A percentile compares a stretch with the other conserved stretches of the same genome.
Evolutionary conservation across 257 asterid species (phyloP).

Genomic region (Craterostigma plantagineum): DNA sequence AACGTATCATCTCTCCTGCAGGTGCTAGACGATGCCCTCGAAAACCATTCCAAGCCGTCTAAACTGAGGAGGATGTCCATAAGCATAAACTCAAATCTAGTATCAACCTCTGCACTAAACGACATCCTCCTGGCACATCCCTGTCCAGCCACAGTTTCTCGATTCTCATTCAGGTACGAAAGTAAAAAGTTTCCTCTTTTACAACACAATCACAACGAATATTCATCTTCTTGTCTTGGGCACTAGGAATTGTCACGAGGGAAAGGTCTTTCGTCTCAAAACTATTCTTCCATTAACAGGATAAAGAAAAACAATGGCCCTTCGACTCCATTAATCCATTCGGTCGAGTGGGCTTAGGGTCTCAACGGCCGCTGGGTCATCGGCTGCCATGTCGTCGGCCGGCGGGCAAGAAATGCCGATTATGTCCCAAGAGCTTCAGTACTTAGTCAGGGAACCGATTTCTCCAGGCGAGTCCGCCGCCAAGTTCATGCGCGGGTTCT

Average conservation of each 20-base stretch:
- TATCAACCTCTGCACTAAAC: conserved; percentile 45
- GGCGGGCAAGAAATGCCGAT: conserved; percentile 71
- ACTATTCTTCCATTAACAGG: conserved; percentile 21
- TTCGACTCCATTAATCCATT: conserved; percentile 32
- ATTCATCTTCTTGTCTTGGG: not conserved
- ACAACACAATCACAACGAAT: not conserved
- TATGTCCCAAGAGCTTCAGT: conserved; percentile 72
- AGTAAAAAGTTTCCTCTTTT: not conserved
- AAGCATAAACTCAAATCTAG: conserved; percentile 40
- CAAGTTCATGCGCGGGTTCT: conserved; percentile 27
- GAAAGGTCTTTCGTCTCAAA: not conserved
- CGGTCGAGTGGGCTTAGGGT: conserved; percentile 91
- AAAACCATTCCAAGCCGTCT: conserved; percentile 35
- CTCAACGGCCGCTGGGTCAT: conserved; percentile 89
- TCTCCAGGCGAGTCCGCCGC: conserved; percentile 19
- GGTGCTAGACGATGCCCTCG: conserved; percentile 52
- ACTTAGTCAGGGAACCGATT: conserved; percentile 84
- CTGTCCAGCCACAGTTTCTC: conserved; percentile 68
- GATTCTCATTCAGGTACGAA: conserved; percentile 69
- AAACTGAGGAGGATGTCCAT: conserved; percentile 64
- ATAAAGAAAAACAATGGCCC: conserved; percentile 16
- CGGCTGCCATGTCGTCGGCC: conserved; percentile 86
- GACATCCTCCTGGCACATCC: conserved; percentile 64
- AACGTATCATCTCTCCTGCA: conserved; percentile 6
- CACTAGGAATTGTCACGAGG: too few species aligned